Percentiles rank a stretch among this genome's conserved stretches.
Conservation (phyloP, 495 filamentous ascomycete genomes). For the Trichocladium antarcticum region DNA sequence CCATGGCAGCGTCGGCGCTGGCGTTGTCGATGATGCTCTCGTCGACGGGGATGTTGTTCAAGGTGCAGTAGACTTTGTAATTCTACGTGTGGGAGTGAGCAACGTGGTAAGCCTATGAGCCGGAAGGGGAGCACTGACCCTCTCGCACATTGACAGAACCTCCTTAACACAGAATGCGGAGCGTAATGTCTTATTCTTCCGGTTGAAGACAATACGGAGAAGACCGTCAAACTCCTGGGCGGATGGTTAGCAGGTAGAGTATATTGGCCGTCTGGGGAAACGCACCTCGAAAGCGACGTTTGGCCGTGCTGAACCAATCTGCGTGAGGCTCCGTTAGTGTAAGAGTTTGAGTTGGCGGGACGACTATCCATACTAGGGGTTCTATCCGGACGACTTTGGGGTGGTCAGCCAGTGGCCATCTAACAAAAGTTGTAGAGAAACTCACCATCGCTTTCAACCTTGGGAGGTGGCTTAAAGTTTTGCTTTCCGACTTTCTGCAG, state of each 20-base stretch:
- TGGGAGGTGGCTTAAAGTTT: slow-evolving; percentile 89
- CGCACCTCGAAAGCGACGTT: slow-evolving; percentile 64
- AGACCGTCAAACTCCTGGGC: slow-evolving; percentile 76
- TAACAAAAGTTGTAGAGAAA: slow-evolving; percentile 32
- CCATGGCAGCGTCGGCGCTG: slow-evolving; percentile 10
- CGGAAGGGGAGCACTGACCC: slow-evolving; percentile 13
- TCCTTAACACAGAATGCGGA: slow-evolving; percentile 61
- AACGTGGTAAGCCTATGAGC: background rate
- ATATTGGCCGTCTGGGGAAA: no score
- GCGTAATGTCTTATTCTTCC: slow-evolving; percentile 58
- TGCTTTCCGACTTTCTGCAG: slow-evolving; percentile 69
- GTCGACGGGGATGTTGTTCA: slow-evolving; percentile 67
- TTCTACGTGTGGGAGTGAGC: slow-evolving; percentile 35
- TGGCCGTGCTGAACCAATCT: slow-evolving; percentile 60
- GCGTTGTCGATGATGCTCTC: slow-evolving; percentile 52
- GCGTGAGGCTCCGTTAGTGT: slow-evolving; percentile 47
- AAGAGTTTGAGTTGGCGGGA: background rate
- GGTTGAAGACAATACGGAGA: slow-evolving; percentile 63
- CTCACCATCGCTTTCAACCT: slow-evolving; percentile 66
- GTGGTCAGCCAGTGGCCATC: background rate
- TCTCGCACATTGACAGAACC: slow-evolving; percentile 69
- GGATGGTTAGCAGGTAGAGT: background rate
- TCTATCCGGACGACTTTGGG: slow-evolving; percentile 23
- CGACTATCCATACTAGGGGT: slow-evolving; percentile 11
- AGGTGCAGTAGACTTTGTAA: slow-evolving; percentile 79